These are phyloP conservation scores for Fusarium palustre DNA, from an alignment of 2,329 filamentous ascomycete species.

Conservation along the genomic window DNA sequence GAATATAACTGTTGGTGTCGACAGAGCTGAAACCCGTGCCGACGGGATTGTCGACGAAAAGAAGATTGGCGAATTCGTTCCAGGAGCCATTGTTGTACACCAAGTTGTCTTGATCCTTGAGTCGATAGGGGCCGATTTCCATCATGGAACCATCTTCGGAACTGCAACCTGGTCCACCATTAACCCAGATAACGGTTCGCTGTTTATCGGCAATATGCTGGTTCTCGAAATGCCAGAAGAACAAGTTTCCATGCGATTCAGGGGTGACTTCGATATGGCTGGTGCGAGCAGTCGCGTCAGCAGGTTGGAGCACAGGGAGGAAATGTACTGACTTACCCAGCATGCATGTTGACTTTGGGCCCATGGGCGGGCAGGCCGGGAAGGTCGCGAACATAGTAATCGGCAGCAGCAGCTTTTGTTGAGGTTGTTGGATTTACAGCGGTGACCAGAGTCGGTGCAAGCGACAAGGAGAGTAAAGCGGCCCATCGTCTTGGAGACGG, in stretches of 20 bases:
- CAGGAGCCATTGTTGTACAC: slow-evolving; percentile 92
- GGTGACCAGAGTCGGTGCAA: slow-evolving; percentile 56
- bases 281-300: slow-evolving; percentile 42
- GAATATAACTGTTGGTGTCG: slow-evolving; percentile 86
- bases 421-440: slow-evolving; percentile 38
- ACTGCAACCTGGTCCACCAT: slow-evolving; percentile 96
- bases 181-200: slow-evolving; percentile 95
- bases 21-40: slow-evolving; percentile 97
- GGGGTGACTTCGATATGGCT: slow-evolving; percentile 93
- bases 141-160: slow-evolving; percentile 97
- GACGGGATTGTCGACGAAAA: slow-evolving; percentile 97
- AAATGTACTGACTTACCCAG: slow-evolving; percentile 74
- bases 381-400: slow-evolving; percentile 89
- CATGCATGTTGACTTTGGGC: slow-evolving; percentile 94
- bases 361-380: slow-evolving; percentile 81
- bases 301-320: slow-evolving; percentile 9
- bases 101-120: slow-evolving; percentile 79
- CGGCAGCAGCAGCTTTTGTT: slow-evolving; percentile 62
- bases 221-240: slow-evolving; percentile 99
- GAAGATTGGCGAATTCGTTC: slow-evolving; percentile 96
- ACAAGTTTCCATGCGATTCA: slow-evolving; percentile 89
- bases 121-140: slow-evolving; percentile 92
- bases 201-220: slow-evolving; percentile 92
- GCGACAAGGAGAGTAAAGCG: slow-evolving; percentile 52
- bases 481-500: slow-evolving; percentile 49